Conservation (phyloP, 2,329 filamentous ascomycete species). For the Alternaria atra region DNA sequence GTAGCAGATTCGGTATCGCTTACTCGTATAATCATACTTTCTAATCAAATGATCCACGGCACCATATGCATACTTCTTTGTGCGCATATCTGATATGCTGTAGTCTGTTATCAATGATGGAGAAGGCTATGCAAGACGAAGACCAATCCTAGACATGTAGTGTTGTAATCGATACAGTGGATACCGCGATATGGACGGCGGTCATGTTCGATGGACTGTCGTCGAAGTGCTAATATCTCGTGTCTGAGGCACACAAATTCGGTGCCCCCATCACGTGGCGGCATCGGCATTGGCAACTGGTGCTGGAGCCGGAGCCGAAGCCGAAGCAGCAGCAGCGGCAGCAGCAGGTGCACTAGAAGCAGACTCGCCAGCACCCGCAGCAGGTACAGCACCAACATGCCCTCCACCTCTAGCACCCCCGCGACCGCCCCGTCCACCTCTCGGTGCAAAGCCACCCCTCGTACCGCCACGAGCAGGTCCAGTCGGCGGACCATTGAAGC, state of each 20-base stretch:
- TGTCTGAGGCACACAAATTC: neutral
- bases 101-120: neutral
- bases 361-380: constrained; percentile 19
- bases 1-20: neutral
- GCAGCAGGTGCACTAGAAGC: constrained; percentile 15
- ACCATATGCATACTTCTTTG: neutral
- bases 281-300: constrained; percentile 18
- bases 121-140: neutral
- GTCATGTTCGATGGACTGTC: neutral
- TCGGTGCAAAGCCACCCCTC: constrained; percentile 44
- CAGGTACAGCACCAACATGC: constrained; percentile 23
- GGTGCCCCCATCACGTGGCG: constrained; percentile 6
- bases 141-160: neutral
- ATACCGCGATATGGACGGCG: neutral
- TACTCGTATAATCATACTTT: neutral
- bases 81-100: neutral
- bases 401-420: constrained; percentile 45
- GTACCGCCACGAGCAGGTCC: constrained; percentile 42
- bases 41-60: too few relatives aligned
- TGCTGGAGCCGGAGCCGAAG: constrained; percentile 14
- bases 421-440: constrained; percentile 48
- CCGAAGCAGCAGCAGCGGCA: constrained; percentile 14
- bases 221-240: neutral
- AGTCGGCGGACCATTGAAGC: constrained; percentile 39
- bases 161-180: neutral